These are phyloP conservation scores for Hygrophoropsis aurantiaca DNA, from an alignment of 768 basidiomycete genomes.

Conservation along the genomic window DNA sequence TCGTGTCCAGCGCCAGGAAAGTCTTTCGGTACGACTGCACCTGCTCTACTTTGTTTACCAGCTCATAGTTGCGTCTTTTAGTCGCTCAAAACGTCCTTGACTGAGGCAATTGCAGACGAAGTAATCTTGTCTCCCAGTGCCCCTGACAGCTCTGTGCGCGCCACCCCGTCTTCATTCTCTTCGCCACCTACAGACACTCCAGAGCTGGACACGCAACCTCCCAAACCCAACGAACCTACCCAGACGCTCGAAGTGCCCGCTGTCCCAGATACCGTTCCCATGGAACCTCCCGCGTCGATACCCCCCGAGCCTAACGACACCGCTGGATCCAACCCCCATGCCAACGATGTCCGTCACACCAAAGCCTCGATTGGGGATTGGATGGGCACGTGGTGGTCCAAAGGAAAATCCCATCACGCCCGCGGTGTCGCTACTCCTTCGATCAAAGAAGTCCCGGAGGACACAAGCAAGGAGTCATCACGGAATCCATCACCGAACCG, in stretches of 20 bases:
- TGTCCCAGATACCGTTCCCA: slow-evolving; percentile 2
- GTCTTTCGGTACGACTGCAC: slow-evolving; percentile 48
- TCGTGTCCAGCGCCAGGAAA: slow-evolving; percentile 55
- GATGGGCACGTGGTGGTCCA: slow-evolving; percentile 76
- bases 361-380: slow-evolving; percentile 57
- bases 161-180: slow-evolving; percentile 11
- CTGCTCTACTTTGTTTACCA: neutral
- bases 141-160: slow-evolving; percentile 19
- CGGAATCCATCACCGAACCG: slow-evolving; percentile 20
- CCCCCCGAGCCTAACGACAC: slow-evolving; percentile 4
- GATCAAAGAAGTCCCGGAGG: slow-evolving; percentile 20
- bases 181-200: neutral
- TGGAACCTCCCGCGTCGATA: slow-evolving; percentile 2
- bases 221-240: neutral
- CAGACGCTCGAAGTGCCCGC: too few relatives aligned
- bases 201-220: neutral
- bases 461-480: slow-evolving; percentile 16
- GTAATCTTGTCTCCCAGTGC: slow-evolving; percentile 33
- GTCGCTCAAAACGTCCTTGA: slow-evolving; percentile 48
- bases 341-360: slow-evolving; percentile 7
- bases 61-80: slow-evolving; percentile 15
- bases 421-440: slow-evolving; percentile 15
- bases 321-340: slow-evolving; percentile 1
- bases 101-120: slow-evolving; percentile 51
- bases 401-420: slow-evolving; percentile 40